Conservation (phyloP, 805 yeast genomes). For the Candida insectorum region DNA sequence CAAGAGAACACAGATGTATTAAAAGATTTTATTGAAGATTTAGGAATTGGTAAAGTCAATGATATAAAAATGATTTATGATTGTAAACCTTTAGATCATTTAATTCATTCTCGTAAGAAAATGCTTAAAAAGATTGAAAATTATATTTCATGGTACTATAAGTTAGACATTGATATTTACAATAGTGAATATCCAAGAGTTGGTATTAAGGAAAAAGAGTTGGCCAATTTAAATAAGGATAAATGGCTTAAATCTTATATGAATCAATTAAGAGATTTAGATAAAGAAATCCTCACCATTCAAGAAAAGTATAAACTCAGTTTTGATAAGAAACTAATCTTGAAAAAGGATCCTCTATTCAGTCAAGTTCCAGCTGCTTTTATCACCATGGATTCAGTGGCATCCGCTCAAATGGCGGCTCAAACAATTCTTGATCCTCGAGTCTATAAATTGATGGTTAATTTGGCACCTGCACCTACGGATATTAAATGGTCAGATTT, state of each 20-base stretch:
- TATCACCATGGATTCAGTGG: constrained; percentile 46
- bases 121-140: constrained; percentile 37
- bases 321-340: constrained; percentile 8
- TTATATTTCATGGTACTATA: constrained; percentile 39
- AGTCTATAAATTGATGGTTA: constrained; percentile 39
- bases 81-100: constrained; percentile 38
- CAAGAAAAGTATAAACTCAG: constrained; percentile 23
- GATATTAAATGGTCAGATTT: constrained; percentile 47
- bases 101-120: constrained; percentile 32
- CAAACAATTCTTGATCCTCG: constrained; percentile 45
- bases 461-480: constrained; percentile 46
- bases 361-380: constrained; percentile 45
- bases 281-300: constrained; percentile 34
- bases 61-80: constrained; percentile 47
- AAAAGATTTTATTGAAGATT: constrained; percentile 48
- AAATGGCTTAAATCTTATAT: constrained; percentile 32
- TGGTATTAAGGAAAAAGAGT: constrained; percentile 2
- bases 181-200: constrained; percentile 32
- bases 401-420: constrained; percentile 49
- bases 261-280: constrained; percentile 30
- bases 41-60: constrained; percentile 55
- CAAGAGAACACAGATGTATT: constrained; percentile 39
- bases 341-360: constrained; percentile 28
- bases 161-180: constrained; percentile 40
- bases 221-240: constrained; percentile 10